Percentiles rank a stretch among this genome's conserved stretches.
These are phyloP conservation scores for Nothophaeocryptopus gaeumannii DNA, from an alignment of 2,329 filamentous ascomycete species.

Conservation along the genomic window DNA sequence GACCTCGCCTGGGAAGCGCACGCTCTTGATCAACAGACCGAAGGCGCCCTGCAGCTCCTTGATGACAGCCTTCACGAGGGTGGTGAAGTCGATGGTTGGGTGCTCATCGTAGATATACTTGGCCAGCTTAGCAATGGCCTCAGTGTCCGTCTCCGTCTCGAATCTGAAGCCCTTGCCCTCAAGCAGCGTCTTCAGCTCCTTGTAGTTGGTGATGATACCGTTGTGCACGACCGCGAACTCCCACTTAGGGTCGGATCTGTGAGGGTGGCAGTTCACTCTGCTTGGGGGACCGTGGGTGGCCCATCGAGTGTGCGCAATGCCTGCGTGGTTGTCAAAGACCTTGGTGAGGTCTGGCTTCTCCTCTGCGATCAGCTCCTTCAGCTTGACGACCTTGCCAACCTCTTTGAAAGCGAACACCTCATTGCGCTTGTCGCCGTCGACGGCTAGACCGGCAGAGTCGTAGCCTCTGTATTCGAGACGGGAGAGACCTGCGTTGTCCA, in stretches of 20 bases:
- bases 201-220: conserved; percentile 99
- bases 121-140: conserved; percentile 97
- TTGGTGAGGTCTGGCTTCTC: conserved; percentile 81
- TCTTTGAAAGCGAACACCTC: conserved; percentile 98
- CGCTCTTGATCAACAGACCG: conserved; percentile 94
- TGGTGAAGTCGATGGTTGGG: conserved; percentile 91
- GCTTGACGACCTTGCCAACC: conserved; percentile 96
- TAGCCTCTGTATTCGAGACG: conserved; percentile 98
- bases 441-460: conserved; percentile 91
- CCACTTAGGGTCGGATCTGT: conserved; percentile 94
- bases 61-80: conserved; percentile 95
- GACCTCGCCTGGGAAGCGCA: conserved; percentile 97
- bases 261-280: conserved; percentile 94
- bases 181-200: conserved; percentile 93
- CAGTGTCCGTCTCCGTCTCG: conserved; percentile 98
- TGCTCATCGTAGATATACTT: conserved; percentile 98
- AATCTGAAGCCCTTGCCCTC: conserved; percentile 95
- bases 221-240: conserved; percentile 98
- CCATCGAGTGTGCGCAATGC: conserved; percentile 98
- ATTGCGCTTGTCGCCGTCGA: conserved; percentile 98
- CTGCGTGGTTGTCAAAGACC: conserved; percentile 95
- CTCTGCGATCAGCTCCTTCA: conserved; percentile 87
- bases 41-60: conserved; percentile 98
- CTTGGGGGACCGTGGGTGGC: conserved; percentile 95
- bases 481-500: conserved; percentile 65